These are phyloP conservation scores for Lasiosphaeria miniovina DNA, from an alignment of 495 filamentous ascomycete species.

Conservation along the genomic window DNA sequence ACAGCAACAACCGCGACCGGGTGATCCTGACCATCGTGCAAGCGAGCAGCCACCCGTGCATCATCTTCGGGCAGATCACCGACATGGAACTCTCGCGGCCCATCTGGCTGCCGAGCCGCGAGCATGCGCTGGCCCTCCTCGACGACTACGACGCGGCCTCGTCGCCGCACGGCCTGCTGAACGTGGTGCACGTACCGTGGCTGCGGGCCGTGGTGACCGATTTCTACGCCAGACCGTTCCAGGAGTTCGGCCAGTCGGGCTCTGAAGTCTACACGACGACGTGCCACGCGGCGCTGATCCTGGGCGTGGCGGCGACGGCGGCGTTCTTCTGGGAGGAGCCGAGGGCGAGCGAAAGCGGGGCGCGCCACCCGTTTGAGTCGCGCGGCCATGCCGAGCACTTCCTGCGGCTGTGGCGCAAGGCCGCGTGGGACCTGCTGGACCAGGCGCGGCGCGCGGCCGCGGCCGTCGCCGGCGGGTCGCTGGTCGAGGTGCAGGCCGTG, in stretches of 20 bases:
- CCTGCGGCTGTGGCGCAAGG: conserved; percentile 33
- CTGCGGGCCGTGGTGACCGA: conserved; percentile 31
- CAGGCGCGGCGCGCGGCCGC: conserved; percentile 3
- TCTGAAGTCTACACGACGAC: no score
- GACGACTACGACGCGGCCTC: conserved; percentile 13
- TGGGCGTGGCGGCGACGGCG: no score
- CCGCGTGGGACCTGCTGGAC: conserved; percentile 40
- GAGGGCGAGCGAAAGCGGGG: no score
- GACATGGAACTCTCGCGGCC: no score
- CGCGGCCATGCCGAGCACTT: conserved; percentile 28
- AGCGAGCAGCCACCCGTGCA: no score
- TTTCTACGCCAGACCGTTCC: conserved; percentile 24
- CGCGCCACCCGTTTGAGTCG: neutral
- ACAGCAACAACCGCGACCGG: neutral
- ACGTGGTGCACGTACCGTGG: no score
- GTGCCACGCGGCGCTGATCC: no score
- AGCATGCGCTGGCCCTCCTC: conserved; percentile 30
- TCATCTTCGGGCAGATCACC: no score
- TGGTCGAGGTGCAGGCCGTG: conserved; percentile 47
- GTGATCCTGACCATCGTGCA: no score
- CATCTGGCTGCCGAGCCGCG: conserved; percentile 2
- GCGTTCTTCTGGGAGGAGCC: no score
- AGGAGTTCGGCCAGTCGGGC: no score
- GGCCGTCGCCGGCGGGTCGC: neutral
- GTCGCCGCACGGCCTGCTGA: conserved; percentile 1